Base-by-base conservation (phyloP, 441 rosid species). In the Euphorbia schlechtendalii region DNA sequence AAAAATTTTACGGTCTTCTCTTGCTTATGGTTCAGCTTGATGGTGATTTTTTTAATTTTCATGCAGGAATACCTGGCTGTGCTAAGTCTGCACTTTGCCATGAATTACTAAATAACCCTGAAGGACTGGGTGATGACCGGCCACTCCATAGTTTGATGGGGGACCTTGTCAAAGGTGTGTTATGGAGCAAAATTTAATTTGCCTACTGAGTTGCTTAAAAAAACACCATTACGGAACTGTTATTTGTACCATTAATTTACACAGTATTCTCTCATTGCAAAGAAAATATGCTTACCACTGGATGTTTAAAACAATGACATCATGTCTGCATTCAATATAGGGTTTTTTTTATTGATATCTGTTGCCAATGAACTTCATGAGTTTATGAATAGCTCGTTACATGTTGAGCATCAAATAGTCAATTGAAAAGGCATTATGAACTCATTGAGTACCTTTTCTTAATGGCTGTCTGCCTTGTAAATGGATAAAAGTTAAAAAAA, bases 71-170 rank as follows among this genome's bases (percentile, higher is more conserved):
- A 79, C 98, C 99, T 0, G 99, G 99, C 65, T 89, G 94, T 77
- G 96, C 96, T 27, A 94, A 94, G 78, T 91, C 99, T 67, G 96
- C 96, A 25, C 89, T 94, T 65, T 94, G 98, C 82, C 85, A 85
- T 77, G 96, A 94, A 70, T 73, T 94, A 69, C 65, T 87, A 54
- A 89, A 73, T 75, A 49, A 82, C 55, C 83, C 90, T 40, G 94
- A 83, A 74, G 83, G 83, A 69, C 78, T 94, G 70, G 98, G 85
- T 73, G 98, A 86, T 77, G 89, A 85, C 77, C 85, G 89, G 32
- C 92, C 93, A 4, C 76, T 91, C 60, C 83, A 87, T 57, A 87
- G 84, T 82, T 79, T 91, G 80, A 94, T 91, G 99, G 98, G 99
- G 67, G 98, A 94, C 77, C 92, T 85, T 70, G 68, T 87, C 68